These are phyloP conservation scores for Salvia rosmarinus DNA, from an alignment of 257 asterid species.

Conservation along the genomic window DNA sequence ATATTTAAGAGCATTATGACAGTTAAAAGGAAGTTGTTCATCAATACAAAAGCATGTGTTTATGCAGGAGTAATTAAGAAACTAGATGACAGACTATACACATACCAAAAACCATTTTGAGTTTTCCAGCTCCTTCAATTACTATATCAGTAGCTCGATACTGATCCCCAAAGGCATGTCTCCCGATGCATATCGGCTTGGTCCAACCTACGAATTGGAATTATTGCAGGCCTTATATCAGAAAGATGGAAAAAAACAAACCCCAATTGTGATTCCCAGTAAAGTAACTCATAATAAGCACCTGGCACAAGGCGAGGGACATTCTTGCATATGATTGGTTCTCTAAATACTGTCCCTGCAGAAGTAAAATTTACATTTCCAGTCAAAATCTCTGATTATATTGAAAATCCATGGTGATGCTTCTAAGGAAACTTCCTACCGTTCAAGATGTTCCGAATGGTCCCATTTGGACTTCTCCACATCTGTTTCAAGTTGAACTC, in stretches of 20 bases:
- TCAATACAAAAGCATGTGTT: slow-evolving; percentile 2
- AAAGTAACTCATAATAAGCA: slow-evolving; percentile 36
- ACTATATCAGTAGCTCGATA: slow-evolving; percentile 69
- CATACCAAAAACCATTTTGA: slow-evolving; percentile 64
- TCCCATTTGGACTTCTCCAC: slow-evolving; percentile 80
- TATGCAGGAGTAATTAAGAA: slow-evolving; percentile 3
- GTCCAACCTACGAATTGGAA: slow-evolving; percentile 56
- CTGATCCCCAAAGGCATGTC: slow-evolving; percentile 76
- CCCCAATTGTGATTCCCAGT: neutral
- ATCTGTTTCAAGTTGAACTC: slow-evolving; percentile 66
- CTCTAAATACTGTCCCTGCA: slow-evolving; percentile 75
- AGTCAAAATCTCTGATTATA: slow-evolving; percentile 27
- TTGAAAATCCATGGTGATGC: slow-evolving; percentile 26
- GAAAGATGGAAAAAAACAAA: neutral
- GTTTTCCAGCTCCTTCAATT: slow-evolving; percentile 60
- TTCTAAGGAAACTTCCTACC: slow-evolving; percentile 39
- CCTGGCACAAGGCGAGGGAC: slow-evolving; percentile 70
- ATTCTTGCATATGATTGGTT: slow-evolving; percentile 70
- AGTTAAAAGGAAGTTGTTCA: slow-evolving; percentile 10
- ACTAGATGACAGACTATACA: neutral
- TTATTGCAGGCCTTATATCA: neutral
- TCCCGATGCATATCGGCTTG: slow-evolving; percentile 71
- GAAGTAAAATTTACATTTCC: slow-evolving; percentile 31
- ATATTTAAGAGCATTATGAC: slow-evolving; percentile 13
- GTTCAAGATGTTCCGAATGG: slow-evolving; percentile 68